Conservation (phyloP, 129 eudicot genomes). For the Helichrysum umbraculigerum region DNA sequence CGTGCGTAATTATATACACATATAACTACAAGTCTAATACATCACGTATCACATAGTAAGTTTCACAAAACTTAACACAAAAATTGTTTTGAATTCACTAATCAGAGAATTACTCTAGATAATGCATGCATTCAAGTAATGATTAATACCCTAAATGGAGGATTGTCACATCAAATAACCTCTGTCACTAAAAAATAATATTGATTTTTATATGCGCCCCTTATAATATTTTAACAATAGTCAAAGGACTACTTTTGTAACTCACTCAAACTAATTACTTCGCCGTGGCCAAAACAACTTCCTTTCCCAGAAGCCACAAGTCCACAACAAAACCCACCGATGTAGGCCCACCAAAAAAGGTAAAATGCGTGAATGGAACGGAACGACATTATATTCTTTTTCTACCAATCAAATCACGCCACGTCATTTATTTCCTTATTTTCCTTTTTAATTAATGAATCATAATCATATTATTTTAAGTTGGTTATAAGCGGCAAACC, state of each 20-base stretch:
- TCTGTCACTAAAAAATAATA: no score
- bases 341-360: slow-evolving; percentile 7
- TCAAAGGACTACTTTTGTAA: slow-evolving; percentile 26
- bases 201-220: no score
- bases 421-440: slow-evolving; percentile 30
- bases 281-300: slow-evolving; percentile 25
- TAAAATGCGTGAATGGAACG: slow-evolving; percentile 21
- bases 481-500: slow-evolving; percentile 50
- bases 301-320: slow-evolving; percentile 14
- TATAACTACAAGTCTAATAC: no score
- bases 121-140: no score
- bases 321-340: slow-evolving; percentile 6
- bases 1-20: no score
- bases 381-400: slow-evolving; percentile 27
- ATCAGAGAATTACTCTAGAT: no score
- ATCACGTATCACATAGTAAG: no score
- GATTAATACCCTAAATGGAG: no score
- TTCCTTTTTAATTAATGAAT: not conserved
- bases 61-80: no score
- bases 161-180: no score
- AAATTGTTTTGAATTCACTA: no score
- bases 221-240: not conserved
- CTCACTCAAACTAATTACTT: slow-evolving; percentile 11
- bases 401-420: slow-evolving; percentile 38
- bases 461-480: slow-evolving; percentile 13